Conservation (phyloP, 768 basidiomycete species). For the Pisolithus marmoratus region DNA sequence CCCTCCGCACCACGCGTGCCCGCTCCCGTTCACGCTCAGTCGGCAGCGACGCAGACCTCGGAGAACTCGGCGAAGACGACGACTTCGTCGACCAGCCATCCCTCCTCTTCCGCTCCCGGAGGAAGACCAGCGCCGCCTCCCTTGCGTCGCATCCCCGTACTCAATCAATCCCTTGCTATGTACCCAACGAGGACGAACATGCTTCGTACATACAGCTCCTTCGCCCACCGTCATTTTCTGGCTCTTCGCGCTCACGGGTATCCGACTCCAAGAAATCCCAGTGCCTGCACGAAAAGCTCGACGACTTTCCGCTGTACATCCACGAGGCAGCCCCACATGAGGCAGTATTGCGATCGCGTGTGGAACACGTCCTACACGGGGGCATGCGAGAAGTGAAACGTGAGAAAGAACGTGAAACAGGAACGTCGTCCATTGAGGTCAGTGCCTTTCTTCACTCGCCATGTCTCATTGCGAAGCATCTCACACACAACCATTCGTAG, state of each 20-base stretch:
- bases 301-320: conserved; percentile 14
- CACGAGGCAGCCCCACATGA: conserved; percentile 42
- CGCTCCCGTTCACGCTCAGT: conserved; percentile 22
- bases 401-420: conserved; percentile 8
- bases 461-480: neutral
- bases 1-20: conserved; percentile 28
- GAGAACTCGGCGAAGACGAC: conserved; percentile 15
- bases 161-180: conserved; percentile 18
- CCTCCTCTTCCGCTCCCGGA: conserved; percentile 19
- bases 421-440: conserved; percentile 16
- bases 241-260: conserved; percentile 20
- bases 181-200: conserved; percentile 30
- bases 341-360: conserved; percentile 45
- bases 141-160: conserved; percentile 7
- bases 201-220: conserved; percentile 18
- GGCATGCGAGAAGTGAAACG: conserved; percentile 14
- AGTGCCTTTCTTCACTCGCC: conserved; percentile 7
- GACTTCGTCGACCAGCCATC: conserved; percentile 25
- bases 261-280: conserved; percentile 16
- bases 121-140: conserved; percentile 18
- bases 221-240: conserved; percentile 23
- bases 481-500: conserved; percentile 6
- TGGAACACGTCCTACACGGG: conserved; percentile 46
- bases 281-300: conserved; percentile 15
- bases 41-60: conserved; percentile 14